Percentiles rank a stretch among this genome's conserved stretches.
Evolutionary conservation across 805 yeast species (phyloP).

Genomic region (Candida nitratophila): DNA sequence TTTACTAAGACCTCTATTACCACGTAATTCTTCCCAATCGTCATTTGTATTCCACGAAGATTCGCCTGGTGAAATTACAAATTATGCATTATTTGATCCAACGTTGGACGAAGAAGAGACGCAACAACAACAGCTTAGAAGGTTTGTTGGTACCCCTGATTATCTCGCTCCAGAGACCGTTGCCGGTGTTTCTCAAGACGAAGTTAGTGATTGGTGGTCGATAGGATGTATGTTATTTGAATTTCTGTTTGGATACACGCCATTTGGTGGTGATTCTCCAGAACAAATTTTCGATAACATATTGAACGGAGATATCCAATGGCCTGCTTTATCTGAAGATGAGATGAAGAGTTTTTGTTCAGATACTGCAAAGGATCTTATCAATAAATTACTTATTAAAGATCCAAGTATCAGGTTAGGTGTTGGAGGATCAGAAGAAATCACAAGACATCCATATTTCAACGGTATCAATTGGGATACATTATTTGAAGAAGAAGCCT

Average conservation of each 20-base stretch:
- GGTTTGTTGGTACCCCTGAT: conserved; percentile 96
- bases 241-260: conserved; percentile 88
- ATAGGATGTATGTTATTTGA: conserved; percentile 94
- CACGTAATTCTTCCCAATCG: conserved; percentile 47
- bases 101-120: conserved; percentile 27
- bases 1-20: conserved; percentile 36
- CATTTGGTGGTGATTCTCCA: conserved; percentile 80
- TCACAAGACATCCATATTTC: conserved; percentile 75
- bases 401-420: conserved; percentile 72
- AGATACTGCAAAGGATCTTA: conserved; percentile 67
- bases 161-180: conserved; percentile 96
- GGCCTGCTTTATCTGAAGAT: conserved; percentile 67
- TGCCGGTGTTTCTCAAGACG: conserved; percentile 74
- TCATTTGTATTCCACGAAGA: conserved; percentile 54
- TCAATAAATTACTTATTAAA: conserved; percentile 50
- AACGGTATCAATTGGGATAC: conserved; percentile 65
- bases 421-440: conserved; percentile 68
- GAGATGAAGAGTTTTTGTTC: conserved; percentile 48
- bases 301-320: conserved; percentile 61
- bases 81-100: conserved; percentile 72
- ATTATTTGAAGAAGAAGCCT: conserved; percentile 62
- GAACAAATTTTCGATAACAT: conserved; percentile 80
- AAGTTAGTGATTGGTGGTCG: conserved; percentile 98
- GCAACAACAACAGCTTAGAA: conserved; percentile 41
- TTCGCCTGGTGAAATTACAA: conserved; percentile 19